Conservation (phyloP, 2,329 filamentous ascomycete species). For the Aspergillus sp. region DNA sequence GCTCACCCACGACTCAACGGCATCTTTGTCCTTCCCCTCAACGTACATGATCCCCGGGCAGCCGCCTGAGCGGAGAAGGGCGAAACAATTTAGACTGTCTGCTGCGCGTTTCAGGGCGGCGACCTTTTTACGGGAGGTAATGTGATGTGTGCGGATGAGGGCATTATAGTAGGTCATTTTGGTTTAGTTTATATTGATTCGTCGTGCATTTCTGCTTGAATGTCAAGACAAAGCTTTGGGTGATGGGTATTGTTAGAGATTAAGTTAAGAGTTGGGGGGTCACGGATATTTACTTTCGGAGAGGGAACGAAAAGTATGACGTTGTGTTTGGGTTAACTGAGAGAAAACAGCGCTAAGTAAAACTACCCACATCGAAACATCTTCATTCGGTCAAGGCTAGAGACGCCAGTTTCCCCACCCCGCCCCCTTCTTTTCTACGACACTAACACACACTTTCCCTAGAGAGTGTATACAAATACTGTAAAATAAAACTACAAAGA, state of each 20-base stretch:
- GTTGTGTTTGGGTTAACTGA: background rate
- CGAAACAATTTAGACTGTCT: conserved; percentile 59
- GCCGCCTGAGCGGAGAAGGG: conserved; percentile 66
- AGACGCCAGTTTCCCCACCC: no score
- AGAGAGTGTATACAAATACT: no score
- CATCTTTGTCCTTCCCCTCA: conserved; percentile 55
- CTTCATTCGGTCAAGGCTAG: no score
- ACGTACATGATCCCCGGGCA: conserved; percentile 78
- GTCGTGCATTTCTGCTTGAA: background rate
- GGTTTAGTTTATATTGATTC: background rate
- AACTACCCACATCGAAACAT: no score
- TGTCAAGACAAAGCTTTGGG: no score
- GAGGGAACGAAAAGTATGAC: background rate
- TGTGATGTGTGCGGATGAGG: conserved; percentile 76
- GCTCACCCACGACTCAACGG: conserved; percentile 64
- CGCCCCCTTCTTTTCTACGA: no score
- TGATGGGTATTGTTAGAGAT: no score
- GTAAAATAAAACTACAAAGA: no score
- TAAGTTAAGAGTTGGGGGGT: background rate
- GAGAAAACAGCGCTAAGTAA: background rate
- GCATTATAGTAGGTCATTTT: conserved; percentile 49
- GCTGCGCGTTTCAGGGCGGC: conserved; percentile 64
- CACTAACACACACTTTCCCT: no score
- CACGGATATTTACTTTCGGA: background rate
- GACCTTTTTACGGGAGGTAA: conserved; percentile 76